Evolutionary conservation across 352 stramenopile genomes (phyloP).

Genomic region (Globisporangium nunn): DNA sequence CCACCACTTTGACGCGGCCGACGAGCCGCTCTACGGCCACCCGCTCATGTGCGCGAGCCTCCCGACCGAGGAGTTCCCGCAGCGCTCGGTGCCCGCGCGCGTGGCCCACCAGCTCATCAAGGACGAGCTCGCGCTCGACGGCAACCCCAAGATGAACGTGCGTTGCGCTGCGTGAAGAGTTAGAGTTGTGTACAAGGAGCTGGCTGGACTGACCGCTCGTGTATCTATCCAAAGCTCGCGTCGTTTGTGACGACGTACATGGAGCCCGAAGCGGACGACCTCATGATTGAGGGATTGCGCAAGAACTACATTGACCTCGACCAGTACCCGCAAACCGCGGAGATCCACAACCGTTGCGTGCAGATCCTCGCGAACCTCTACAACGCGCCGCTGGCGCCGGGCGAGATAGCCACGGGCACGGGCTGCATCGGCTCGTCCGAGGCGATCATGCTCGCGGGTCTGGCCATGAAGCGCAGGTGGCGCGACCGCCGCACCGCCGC

Average conservation of each 20-base stretch:
- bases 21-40: constrained; percentile 74
- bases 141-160: constrained; percentile 88
- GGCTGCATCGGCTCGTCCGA: constrained; percentile 91
- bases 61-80: constrained; percentile 58
- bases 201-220: too few species aligned
- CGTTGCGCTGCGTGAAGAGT: constrained; percentile 5
- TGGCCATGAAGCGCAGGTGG: constrained; percentile 91
- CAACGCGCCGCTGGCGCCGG: constrained; percentile 55
- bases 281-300: constrained; percentile 81
- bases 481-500: constrained; percentile 75
- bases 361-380: constrained; percentile 90
- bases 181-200: too few species aligned
- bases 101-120: constrained; percentile 86
- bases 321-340: constrained; percentile 89
- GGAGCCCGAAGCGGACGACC: constrained; percentile 86
- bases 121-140: constrained; percentile 86
- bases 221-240: constrained; percentile 47
- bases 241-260: constrained; percentile 92
- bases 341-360: constrained; percentile 92
- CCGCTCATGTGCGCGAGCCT: constrained; percentile 69
- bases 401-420: constrained; percentile 68
- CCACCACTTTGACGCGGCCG: constrained; percentile 11
- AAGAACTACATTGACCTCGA: constrained; percentile 93
- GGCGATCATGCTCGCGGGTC: constrained; percentile 86
- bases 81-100: constrained; percentile 56